Conservation (phyloP, 768 basidiomycete genomes). For the Tulasnella calospora region DNA sequence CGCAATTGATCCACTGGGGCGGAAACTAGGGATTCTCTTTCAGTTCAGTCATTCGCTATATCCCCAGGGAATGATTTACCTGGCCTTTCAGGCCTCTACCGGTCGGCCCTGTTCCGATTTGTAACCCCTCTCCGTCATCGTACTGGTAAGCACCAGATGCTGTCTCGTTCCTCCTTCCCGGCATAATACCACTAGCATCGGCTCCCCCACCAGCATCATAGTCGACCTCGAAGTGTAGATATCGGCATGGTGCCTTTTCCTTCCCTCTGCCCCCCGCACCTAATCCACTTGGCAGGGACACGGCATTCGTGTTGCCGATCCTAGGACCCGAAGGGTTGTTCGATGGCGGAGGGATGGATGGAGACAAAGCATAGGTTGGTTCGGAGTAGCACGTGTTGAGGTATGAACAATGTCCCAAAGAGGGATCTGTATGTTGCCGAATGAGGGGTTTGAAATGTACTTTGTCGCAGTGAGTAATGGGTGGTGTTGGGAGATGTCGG, state of each 20-base stretch:
- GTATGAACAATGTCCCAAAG: constrained; percentile 93
- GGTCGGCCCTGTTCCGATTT: background rate
- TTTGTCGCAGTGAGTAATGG: constrained; percentile 24
- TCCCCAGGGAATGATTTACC: constrained; percentile 38
- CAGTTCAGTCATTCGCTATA: background rate
- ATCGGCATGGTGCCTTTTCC: constrained; percentile 84
- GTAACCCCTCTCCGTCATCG: constrained; percentile 7
- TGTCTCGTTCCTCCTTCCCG: constrained; percentile 33
- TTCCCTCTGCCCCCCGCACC: constrained; percentile 88
- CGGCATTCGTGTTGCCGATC: constrained; percentile 41
- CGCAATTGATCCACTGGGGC: constrained; percentile 97
- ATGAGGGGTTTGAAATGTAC: constrained; percentile 90
- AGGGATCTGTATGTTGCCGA: constrained; percentile 83
- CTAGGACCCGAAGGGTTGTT: constrained; percentile 33
- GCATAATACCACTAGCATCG: constrained; percentile 15
- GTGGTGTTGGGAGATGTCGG: constrained; percentile 15
- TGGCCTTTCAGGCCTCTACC: constrained; percentile 34
- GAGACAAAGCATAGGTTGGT: constrained; percentile 81
- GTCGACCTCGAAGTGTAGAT: constrained; percentile 85
- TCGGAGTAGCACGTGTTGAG: constrained; percentile 97
- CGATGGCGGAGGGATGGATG: constrained; percentile 69
- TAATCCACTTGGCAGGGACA: constrained; percentile 74
- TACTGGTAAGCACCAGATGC: constrained; percentile 43
- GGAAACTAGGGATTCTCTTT: constrained; percentile 52
- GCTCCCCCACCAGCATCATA: constrained; percentile 50